phyloP scores from a whole-genome alignment of 129 eudicot species.

The Saussurea involucrata region DNA sequence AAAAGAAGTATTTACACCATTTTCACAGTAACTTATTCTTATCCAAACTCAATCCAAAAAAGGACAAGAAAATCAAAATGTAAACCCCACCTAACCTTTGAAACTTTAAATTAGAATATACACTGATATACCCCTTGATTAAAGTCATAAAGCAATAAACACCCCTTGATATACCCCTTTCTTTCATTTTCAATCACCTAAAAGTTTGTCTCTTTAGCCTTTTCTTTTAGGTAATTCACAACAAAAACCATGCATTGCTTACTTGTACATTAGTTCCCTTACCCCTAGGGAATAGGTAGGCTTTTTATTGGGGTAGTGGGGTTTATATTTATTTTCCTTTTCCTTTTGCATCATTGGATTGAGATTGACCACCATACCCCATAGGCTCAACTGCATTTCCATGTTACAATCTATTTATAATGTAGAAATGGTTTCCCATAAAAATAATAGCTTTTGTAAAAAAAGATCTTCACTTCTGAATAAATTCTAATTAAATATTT shows the following conservation, averaged over 20 bases:
- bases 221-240: not conserved
- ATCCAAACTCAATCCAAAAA: not conserved
- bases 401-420: not conserved
- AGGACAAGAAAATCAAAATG: conserved; percentile 16
- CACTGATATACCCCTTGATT: conserved; percentile 28
- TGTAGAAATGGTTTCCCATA: too few relatives aligned
- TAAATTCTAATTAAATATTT: too few relatives aligned
- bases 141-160: conserved; percentile 32
- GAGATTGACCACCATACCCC: not conserved
- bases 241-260: not conserved
- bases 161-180: conserved; percentile 30
- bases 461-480: too few relatives aligned
- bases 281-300: not conserved
- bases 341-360: not conserved
- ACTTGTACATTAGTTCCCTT: not conserved
- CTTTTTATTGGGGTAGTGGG: not conserved
- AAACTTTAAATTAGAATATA: conserved; percentile 36
- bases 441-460: too few relatives aligned
- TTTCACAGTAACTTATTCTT: too few relatives aligned
- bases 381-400: not conserved
- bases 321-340: not conserved
- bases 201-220: conserved; percentile 15
- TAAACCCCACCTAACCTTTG: conserved; percentile 16
- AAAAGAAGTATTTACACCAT: too few relatives aligned
- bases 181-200: conserved; percentile 18